A percentile compares a stretch with the other conserved stretches of the same genome.
Evolutionary conservation across 2,329 filamentous ascomycete species (phyloP).

Genomic region (Phialocephala subalpina): DNA sequence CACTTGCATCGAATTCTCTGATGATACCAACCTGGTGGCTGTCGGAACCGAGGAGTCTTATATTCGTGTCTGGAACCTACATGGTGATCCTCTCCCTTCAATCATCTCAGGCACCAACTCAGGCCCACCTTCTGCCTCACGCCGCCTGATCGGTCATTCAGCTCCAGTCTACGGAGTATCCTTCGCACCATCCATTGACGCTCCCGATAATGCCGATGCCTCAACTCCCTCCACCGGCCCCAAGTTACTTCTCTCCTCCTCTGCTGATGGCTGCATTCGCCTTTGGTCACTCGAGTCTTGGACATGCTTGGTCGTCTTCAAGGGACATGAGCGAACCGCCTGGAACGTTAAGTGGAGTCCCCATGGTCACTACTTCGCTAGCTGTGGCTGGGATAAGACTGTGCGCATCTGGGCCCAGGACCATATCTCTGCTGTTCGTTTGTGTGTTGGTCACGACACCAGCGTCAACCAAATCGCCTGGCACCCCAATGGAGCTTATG

Average conservation of each 20-base stretch:
- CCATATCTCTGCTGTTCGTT: slow-evolving; percentile 85
- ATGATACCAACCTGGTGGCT: slow-evolving; percentile 86
- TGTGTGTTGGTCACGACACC: slow-evolving; percentile 92
- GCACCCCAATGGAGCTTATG: slow-evolving; percentile 92
- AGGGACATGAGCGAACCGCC: slow-evolving; percentile 88
- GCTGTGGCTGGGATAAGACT: slow-evolving; percentile 87
- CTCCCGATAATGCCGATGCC: slow-evolving; percentile 36
- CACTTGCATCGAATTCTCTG: slow-evolving; percentile 94
- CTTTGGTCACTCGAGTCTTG: slow-evolving; percentile 94
- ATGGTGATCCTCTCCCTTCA: slow-evolving; percentile 81
- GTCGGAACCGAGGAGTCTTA: slow-evolving; percentile 94
- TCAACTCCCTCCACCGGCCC: slow-evolving; percentile 58
- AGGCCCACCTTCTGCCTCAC: slow-evolving; percentile 74
- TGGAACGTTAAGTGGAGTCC: slow-evolving; percentile 91
- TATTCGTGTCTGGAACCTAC: slow-evolving; percentile 91
- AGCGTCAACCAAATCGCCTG: slow-evolving; percentile 92
- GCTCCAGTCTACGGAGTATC: slow-evolving; percentile 89
- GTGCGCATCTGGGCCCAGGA: slow-evolving; percentile 93
- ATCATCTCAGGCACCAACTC: slow-evolving; percentile 65
- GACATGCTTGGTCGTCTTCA: slow-evolving; percentile 93
- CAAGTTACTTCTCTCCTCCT: slow-evolving; percentile 85
- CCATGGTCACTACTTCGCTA: slow-evolving; percentile 94
- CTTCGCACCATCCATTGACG: slow-evolving; percentile 67
- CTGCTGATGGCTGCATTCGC: slow-evolving; percentile 86
- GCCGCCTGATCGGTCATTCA: slow-evolving; percentile 83